Evolutionary conservation across 495 filamentous ascomycete species (phyloP).

Genomic region (Bathelium albidoporum): DNA sequence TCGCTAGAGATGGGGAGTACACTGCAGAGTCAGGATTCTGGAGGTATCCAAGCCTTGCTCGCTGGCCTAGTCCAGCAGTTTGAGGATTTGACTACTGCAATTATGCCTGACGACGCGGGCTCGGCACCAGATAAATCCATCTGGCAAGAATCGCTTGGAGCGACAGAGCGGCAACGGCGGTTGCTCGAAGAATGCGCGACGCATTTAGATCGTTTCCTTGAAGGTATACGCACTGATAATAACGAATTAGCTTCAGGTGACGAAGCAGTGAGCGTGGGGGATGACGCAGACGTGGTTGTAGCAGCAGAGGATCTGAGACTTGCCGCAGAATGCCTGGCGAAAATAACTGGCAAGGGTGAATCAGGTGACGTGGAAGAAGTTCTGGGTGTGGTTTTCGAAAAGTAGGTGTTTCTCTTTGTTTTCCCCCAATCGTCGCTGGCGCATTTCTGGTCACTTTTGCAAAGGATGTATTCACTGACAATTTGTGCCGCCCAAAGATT

Average conservation of each 20-base stretch:
- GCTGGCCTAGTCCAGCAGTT: slow-evolving; percentile 58
- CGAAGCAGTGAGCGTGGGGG: slow-evolving; percentile 24
- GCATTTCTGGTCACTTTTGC: background rate
- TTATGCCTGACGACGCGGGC: slow-evolving; percentile 24
- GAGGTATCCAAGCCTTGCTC: slow-evolving; percentile 59
- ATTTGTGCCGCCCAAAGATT: slow-evolving; percentile 18
- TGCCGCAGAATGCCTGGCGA: slow-evolving; percentile 68
- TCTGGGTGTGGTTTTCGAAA: slow-evolving; percentile 94
- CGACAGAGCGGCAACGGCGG: slow-evolving; percentile 78
- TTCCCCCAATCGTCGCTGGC: background rate
- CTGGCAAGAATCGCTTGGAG: slow-evolving; percentile 77
- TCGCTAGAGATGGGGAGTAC: slow-evolving; percentile 26
- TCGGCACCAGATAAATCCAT: slow-evolving; percentile 37
- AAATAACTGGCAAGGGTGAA: slow-evolving; percentile 80
- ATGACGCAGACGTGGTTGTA: slow-evolving; percentile 68
- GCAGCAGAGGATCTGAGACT: slow-evolving; percentile 83
- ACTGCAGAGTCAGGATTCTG: slow-evolving; percentile 39
- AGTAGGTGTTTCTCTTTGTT: slow-evolving; percentile 36
- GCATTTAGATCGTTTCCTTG: slow-evolving; percentile 61
- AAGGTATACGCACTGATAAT: slow-evolving; percentile 1
- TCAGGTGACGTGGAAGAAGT: slow-evolving; percentile 93
- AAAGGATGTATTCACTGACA: background rate
- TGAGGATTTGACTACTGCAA: slow-evolving; percentile 55
- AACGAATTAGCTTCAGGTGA: slow-evolving; percentile 27
- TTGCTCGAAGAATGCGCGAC: slow-evolving; percentile 62